Evolutionary conservation across 805 yeast genomes (phyloP).

Genomic region (Yamadazyma paraphyllophila): DNA sequence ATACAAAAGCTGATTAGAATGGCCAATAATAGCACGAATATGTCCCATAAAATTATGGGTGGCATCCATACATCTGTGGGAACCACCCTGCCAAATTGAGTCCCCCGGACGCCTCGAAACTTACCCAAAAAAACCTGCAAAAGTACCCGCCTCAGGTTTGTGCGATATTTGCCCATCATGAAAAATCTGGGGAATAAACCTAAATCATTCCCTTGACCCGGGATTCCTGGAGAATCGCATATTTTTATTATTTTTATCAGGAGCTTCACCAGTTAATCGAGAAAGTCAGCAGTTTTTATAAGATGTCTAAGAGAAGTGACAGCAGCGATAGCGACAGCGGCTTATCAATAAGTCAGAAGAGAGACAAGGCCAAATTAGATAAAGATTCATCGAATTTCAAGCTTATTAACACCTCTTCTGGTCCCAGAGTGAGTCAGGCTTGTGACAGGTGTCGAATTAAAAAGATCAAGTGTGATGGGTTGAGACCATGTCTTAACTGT

Average conservation of each 20-base stretch:
- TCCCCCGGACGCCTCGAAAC: neutral
- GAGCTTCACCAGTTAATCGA: neutral
- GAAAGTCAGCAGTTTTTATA: neutral
- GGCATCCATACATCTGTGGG: neutral
- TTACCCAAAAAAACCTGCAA: neutral
- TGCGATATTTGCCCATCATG: neutral
- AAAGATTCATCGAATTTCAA: conserved; percentile 29
- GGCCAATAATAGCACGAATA: no score
- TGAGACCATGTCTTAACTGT: conserved; percentile 70
- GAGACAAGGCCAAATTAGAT: conserved; percentile 12
- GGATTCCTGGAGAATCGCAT: conserved; percentile 2
- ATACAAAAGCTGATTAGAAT: neutral
- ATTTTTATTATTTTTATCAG: neutral
- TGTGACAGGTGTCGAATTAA: conserved; percentile 79
- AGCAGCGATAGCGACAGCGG: conserved; percentile 4
- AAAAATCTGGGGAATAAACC: conserved; percentile 8
- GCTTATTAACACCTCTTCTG: conserved; percentile 36
- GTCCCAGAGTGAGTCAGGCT: conserved; percentile 68
- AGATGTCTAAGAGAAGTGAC: conserved; percentile 7
- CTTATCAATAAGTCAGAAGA: neutral
- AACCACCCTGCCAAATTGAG: neutral
- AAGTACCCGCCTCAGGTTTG: neutral
- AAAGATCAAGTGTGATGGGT: conserved; percentile 75
- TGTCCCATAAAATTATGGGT: no score
- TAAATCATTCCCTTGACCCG: conserved; percentile 7